Evolutionary conservation across 768 basidiomycete species (phyloP).

Genomic region (Pleurotus ostreatus): DNA sequence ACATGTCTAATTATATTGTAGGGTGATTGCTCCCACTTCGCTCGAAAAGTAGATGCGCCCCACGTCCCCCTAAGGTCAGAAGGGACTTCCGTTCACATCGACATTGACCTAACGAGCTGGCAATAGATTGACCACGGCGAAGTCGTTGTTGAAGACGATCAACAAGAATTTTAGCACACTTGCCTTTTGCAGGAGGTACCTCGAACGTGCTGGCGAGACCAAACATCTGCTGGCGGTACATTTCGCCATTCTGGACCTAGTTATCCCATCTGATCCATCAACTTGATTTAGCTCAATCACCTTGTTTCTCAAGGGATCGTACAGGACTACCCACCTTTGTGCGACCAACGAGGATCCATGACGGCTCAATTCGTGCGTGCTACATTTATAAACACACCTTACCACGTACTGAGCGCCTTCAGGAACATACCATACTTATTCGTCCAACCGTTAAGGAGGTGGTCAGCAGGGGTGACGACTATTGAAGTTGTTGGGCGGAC

Average conservation of each 20-base stretch:
- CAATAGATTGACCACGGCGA: slow-evolving; percentile 74
- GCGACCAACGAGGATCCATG: slow-evolving; percentile 82
- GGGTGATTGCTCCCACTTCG: slow-evolving; percentile 96
- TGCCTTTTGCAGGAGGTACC: slow-evolving; percentile 93
- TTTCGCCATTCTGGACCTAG: not conserved
- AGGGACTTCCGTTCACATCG: slow-evolving; percentile 16
- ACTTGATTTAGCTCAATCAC: slow-evolving; percentile 66
- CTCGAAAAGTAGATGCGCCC: slow-evolving; percentile 64
- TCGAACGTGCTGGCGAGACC: slow-evolving; percentile 89
- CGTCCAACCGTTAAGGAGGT: slow-evolving; percentile 85
- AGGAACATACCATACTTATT: slow-evolving; percentile 85
- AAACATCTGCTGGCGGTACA: slow-evolving; percentile 87
- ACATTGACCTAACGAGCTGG: not conserved
- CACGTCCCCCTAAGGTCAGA: slow-evolving; percentile 67
- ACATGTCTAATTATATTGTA: slow-evolving; percentile 22
- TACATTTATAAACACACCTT: not conserved
- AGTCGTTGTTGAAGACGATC: slow-evolving; percentile 81
- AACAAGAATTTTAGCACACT: slow-evolving; percentile 92
- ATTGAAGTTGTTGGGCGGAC: slow-evolving; percentile 31
- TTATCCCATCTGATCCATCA: not conserved
- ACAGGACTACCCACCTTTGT: slow-evolving; percentile 88
- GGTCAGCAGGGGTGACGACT: slow-evolving; percentile 82
- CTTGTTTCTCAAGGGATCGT: slow-evolving; percentile 88
- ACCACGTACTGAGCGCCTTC: slow-evolving; percentile 8
- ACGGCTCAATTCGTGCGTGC: slow-evolving; percentile 85